phyloP scores from a whole-genome alignment of 139 green algal genomes.

The Asterochloris erici region DNA sequence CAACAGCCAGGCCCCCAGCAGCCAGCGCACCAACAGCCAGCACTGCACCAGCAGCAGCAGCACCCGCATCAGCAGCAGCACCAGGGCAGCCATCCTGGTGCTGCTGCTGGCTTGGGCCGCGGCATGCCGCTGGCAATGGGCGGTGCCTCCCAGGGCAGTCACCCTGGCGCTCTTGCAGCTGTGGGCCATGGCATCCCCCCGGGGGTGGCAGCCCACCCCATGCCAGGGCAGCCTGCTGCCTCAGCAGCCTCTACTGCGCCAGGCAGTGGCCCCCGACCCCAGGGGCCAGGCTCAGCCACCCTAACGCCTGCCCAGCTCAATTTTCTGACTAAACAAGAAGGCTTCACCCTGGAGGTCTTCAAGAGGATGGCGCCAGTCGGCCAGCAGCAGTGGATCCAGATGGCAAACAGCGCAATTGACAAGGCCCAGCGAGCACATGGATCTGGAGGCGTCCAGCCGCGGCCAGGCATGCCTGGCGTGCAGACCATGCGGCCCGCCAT shows the following conservation, averaged over 20 bases:
- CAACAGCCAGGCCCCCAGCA: not conserved
- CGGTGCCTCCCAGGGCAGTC: not conserved
- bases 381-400: no score
- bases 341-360: no score
- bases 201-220: not conserved
- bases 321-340: no score
- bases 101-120: not conserved
- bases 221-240: not conserved
- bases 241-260: not conserved
- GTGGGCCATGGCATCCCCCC: not conserved
- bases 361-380: no score
- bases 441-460: no score
- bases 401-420: no score
- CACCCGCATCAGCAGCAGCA: not conserved
- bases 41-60: not conserved
- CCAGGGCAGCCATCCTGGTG: not conserved
- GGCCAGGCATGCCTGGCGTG: no score
- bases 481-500: no score
- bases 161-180: constrained; percentile 1
- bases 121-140: not conserved
- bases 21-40: not conserved
- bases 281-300: no score
- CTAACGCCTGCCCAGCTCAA: no score
- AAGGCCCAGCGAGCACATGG: no score
- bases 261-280: no score